Conservation (phyloP, 306 rosid species). For the Prunus davidiana region DNA sequence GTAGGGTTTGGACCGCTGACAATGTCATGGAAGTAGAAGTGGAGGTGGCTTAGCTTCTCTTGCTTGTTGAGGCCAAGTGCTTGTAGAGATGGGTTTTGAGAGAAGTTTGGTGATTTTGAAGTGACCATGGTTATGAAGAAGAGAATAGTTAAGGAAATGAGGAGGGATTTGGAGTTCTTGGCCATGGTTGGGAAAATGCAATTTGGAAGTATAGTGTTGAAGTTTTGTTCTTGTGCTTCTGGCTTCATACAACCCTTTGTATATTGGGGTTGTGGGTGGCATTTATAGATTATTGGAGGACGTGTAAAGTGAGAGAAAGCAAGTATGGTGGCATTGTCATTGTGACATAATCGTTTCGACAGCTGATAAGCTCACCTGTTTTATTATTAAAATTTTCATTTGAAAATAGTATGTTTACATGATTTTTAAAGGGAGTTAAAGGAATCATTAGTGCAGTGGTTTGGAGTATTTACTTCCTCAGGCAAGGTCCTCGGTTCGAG, state of each 20-base stretch:
- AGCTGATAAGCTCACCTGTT: not conserved
- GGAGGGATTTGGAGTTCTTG: conserved; percentile 4
- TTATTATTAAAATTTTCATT: no score
- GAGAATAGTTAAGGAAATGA: not conserved
- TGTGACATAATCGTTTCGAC: not conserved
- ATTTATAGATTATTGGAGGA: not conserved
- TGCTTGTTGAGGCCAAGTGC: conserved; percentile 24
- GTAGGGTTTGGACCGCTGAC: conserved; percentile 45
- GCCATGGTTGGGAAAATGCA: conserved; percentile 1
- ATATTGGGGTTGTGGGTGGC: no score
- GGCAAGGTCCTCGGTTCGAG: no score
- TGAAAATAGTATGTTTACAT: no score
- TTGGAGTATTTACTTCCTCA: no score
- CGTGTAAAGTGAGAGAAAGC: not conserved
- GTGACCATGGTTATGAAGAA: not conserved
- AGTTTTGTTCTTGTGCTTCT: not conserved
- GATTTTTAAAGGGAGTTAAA: no score
- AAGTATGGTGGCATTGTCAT: conserved; percentile 5
- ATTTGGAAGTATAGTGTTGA: not conserved
- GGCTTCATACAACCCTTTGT: not conserved
- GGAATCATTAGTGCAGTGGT: no score
- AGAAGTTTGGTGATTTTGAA: not conserved
- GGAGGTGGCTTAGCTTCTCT: conserved; percentile 60
- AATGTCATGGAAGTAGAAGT: conserved; percentile 61
- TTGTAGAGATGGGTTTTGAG: conserved; percentile 8